Evolutionary conservation across 2,329 filamentous ascomycete species (phyloP).

Genomic region (Phialophora macrospora): DNA sequence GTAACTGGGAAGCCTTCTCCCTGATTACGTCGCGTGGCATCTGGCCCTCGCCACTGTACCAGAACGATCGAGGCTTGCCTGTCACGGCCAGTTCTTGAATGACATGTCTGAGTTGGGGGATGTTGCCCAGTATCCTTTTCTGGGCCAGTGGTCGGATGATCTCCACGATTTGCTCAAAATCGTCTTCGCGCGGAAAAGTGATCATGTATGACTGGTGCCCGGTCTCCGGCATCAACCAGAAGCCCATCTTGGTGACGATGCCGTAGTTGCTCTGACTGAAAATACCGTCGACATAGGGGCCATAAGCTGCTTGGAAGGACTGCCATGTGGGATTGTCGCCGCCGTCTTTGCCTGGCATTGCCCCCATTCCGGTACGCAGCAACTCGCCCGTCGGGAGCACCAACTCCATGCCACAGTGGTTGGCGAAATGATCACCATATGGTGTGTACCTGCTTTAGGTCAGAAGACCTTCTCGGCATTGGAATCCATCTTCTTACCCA

Average conservation of each 20-base stretch:
- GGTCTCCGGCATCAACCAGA: slow-evolving; percentile 42
- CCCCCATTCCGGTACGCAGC: slow-evolving; percentile 51
- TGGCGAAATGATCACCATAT: slow-evolving; percentile 54
- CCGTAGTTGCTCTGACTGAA: slow-evolving; percentile 44
- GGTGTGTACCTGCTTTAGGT: slow-evolving; percentile 27
- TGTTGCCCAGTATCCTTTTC: slow-evolving; percentile 41
- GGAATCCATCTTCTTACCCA: slow-evolving; percentile 36
- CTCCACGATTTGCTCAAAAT: slow-evolving; percentile 46
- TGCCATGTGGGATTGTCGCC: slow-evolving; percentile 46
- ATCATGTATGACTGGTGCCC: slow-evolving; percentile 49
- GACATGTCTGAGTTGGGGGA: slow-evolving; percentile 42
- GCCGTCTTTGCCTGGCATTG: slow-evolving; percentile 37
- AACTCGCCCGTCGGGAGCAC: slow-evolving; percentile 49
- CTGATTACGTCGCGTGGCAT: slow-evolving; percentile 43
- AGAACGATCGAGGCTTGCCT: slow-evolving; percentile 40
- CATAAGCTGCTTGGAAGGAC: slow-evolving; percentile 42
- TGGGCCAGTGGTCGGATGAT: slow-evolving; percentile 45
- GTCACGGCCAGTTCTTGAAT: slow-evolving; percentile 44
- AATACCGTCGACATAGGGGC: slow-evolving; percentile 47
- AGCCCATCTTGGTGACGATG: slow-evolving; percentile 40
- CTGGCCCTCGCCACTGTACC: slow-evolving; percentile 38
- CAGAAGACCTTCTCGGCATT: background rate
- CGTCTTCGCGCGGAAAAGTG: slow-evolving; percentile 48
- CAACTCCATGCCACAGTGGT: slow-evolving; percentile 53
- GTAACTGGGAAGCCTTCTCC: slow-evolving; percentile 40